Evolutionary conservation across 768 basidiomycete species (phyloP).

Genomic region (Leccinum rimulosum): DNA sequence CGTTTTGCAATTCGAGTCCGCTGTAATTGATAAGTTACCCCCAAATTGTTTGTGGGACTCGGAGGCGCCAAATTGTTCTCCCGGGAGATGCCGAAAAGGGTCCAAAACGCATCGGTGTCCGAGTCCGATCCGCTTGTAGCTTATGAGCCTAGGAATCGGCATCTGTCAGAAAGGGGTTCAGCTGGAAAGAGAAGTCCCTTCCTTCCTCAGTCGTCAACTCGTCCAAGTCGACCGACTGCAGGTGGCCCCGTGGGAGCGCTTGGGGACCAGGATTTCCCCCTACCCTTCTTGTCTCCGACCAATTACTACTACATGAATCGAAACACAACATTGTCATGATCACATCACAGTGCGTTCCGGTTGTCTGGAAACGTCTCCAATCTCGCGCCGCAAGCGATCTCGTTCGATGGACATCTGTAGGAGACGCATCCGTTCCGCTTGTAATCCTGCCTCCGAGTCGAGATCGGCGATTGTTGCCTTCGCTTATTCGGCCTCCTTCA

Average conservation of each 20-base stretch:
- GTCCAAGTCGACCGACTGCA: no score
- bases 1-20: no score
- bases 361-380: constrained; percentile 58
- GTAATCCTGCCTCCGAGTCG: constrained; percentile 51
- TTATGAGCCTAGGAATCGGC: no score
- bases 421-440: constrained; percentile 47
- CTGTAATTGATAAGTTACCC: no score
- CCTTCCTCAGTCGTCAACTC: no score
- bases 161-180: no score
- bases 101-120: no score
- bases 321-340: constrained; percentile 1
- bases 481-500: constrained; percentile 69
- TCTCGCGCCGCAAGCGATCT: constrained; percentile 58
- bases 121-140: no score
- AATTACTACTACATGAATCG: constrained; percentile 35
- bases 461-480: constrained; percentile 63
- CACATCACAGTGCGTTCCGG: constrained; percentile 73
- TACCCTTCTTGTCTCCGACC: constrained; percentile 42
- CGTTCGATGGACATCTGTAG: constrained; percentile 63
- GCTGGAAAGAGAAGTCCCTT: no score
- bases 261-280: constrained; percentile 35
- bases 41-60: no score
- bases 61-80: no score
- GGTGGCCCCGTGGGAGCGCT: background rate
- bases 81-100: no score